Evolutionary conservation across 1,139 yeast species (phyloP).

Genomic region (Citeromyces hawaiiensis): DNA sequence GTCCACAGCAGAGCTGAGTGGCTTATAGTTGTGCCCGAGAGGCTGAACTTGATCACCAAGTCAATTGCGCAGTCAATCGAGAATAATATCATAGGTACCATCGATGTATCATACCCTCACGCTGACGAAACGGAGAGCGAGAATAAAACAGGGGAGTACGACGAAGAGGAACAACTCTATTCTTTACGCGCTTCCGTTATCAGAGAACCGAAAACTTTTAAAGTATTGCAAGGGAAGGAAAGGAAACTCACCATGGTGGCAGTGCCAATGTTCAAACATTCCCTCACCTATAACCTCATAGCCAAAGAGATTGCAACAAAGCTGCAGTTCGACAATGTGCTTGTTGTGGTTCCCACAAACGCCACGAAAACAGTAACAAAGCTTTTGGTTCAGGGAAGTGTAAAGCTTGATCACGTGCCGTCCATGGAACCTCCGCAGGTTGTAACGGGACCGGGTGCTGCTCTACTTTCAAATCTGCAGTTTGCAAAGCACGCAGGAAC

Average conservation of each 20-base stretch:
- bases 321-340: slow-evolving; percentile 4
- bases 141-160: slow-evolving; percentile 24
- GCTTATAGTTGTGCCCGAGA: background rate
- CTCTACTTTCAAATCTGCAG: slow-evolving; percentile 20
- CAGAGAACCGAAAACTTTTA: slow-evolving; percentile 21
- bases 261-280: slow-evolving; percentile 11
- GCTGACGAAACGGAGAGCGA: slow-evolving; percentile 1
- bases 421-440: slow-evolving; percentile 38
- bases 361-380: slow-evolving; percentile 7
- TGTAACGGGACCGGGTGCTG: slow-evolving; percentile 36
- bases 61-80: slow-evolving; percentile 5
- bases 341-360: slow-evolving; percentile 7
- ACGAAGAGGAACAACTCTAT: slow-evolving; percentile 45
- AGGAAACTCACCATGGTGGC: slow-evolving; percentile 6
- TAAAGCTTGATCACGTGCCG: slow-evolving; percentile 15
- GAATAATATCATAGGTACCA: background rate
- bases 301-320: slow-evolving; percentile 10
- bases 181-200: slow-evolving; percentile 22
- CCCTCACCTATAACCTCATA: slow-evolving; percentile 14
- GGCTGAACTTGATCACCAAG: slow-evolving; percentile 5
- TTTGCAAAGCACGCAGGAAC: slow-evolving; percentile 3
- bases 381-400: slow-evolving; percentile 1
- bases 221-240: slow-evolving; percentile 16
- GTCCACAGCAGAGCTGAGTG: background rate
- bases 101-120: background rate